A percentile compares a stretch with the other conserved stretches of the same genome.
Conservation (phyloP, 2,329 filamentous ascomycete species). For the Curvularia verruculosa region DNA sequence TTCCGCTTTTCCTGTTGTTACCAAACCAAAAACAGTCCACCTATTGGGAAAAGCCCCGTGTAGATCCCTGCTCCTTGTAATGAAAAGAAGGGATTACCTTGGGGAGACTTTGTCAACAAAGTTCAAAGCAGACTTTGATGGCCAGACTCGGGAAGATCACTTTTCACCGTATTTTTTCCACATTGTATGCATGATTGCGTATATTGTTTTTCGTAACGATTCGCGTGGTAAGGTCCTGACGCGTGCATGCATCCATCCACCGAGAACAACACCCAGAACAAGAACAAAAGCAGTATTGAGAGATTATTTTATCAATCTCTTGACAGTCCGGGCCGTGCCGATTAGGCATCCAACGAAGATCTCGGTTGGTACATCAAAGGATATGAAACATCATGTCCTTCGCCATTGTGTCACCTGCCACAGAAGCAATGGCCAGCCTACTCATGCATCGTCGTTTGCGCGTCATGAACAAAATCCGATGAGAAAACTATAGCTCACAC, state of each 20-base stretch:
- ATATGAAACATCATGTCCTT: constrained; percentile 15
- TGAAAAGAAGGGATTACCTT: neutral
- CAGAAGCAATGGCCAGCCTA: neutral
- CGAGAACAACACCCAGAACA: neutral
- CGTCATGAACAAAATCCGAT: neutral
- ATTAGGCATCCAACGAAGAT: constrained; percentile 15
- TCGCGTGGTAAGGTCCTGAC: neutral
- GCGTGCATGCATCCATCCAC: neutral
- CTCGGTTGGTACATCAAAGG: constrained; percentile 8
- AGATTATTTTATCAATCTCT: constrained; percentile 1
- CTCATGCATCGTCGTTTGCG: neutral
- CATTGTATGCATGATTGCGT: neutral
- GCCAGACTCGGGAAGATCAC: neutral
- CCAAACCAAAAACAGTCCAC: neutral
- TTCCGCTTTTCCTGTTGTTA: neutral
- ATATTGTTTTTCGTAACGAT: neutral
- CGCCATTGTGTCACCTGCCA: constrained; percentile 16
- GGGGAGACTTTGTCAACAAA: neutral
- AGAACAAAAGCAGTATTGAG: neutral
- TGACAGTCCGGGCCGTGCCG: constrained; percentile 40
- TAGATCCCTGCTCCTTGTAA: neutral
- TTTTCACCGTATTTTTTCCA: neutral
- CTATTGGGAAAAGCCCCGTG: neutral
- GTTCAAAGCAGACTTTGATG: neutral
- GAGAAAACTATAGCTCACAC: neutral